Evolutionary conservation across 441 rosid species (phyloP).

Genomic region (Populus hybrid): DNA sequence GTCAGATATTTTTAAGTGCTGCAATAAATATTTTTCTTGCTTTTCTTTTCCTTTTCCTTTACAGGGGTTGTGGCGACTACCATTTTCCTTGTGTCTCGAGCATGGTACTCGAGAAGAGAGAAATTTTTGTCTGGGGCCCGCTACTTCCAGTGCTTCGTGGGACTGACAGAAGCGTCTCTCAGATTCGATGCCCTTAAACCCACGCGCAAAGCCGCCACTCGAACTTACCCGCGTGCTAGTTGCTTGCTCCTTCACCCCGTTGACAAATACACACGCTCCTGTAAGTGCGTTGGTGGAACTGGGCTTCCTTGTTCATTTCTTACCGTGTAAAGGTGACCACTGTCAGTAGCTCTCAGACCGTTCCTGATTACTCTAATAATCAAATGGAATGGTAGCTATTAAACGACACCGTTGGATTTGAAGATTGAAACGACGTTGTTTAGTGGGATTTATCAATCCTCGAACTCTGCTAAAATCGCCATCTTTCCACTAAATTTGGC

Average conservation of each 20-base stretch:
- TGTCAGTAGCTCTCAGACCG: slow-evolving; percentile 26
- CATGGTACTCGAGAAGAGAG: slow-evolving; percentile 12
- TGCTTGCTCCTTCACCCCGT: no score
- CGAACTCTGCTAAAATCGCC: slow-evolving; percentile 15
- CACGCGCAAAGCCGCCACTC: slow-evolving; percentile 13
- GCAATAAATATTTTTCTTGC: no score
- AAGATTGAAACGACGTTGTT: not conserved
- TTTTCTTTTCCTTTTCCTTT: not conserved
- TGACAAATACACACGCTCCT: slow-evolving; percentile 13
- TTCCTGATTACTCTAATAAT: not conserved
- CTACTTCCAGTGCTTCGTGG: slow-evolving; percentile 30
- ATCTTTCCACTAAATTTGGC: slow-evolving; percentile 16
- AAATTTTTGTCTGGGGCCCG: slow-evolving; percentile 34
- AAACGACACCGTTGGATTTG: slow-evolving; percentile 16
- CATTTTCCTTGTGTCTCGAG: slow-evolving; percentile 8
- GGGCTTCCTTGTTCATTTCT: not conserved
- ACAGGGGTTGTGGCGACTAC: not conserved
- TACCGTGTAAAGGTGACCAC: slow-evolving; percentile 20
- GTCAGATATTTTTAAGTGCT: not conserved
- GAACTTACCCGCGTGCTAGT: not conserved
- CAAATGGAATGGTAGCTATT: not conserved
- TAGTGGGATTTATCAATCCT: not conserved
- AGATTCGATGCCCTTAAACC: slow-evolving; percentile 1
- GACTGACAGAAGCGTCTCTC: slow-evolving; percentile 31
- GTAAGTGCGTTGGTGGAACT: not conserved